Conservation (phyloP, 2,329 filamentous ascomycete genomes). For the Curvularia lunata region DNA sequence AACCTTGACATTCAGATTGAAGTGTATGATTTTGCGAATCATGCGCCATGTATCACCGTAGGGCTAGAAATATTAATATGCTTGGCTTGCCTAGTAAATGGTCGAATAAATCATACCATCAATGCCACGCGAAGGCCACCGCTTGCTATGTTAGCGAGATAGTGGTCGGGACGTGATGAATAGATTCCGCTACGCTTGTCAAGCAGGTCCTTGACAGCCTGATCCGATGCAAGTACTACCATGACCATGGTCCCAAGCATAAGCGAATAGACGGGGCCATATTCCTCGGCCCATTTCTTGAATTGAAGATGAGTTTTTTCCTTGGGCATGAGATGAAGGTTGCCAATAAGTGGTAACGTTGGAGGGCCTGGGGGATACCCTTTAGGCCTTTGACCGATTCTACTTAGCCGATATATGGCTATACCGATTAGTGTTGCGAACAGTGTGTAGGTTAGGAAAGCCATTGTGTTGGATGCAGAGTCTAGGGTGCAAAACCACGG, state of each 20-base stretch:
- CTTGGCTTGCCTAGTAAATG: neutral
- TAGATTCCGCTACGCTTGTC: constrained; percentile 60
- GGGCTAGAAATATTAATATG: constrained; percentile 11
- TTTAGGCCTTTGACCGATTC: constrained; percentile 38
- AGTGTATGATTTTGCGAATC: constrained; percentile 31
- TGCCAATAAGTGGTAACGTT: constrained; percentile 59
- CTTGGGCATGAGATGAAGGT: constrained; percentile 58
- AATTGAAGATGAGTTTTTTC: constrained; percentile 55
- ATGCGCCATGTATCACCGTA: constrained; percentile 26
- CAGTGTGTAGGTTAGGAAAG: constrained; percentile 1
- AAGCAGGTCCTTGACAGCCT: constrained; percentile 59
- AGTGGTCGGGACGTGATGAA: constrained; percentile 53
- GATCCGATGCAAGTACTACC: constrained; percentile 56
- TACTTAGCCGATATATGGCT: constrained; percentile 14
- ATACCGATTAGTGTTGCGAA: constrained; percentile 1
- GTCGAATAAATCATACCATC: constrained; percentile 13
- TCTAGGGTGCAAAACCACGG: too few species aligned
- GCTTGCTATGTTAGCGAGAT: constrained; percentile 20
- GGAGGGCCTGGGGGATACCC: constrained; percentile 59
- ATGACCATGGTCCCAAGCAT: constrained; percentile 58
- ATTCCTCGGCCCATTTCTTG: constrained; percentile 60
- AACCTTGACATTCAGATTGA: constrained; percentile 28
- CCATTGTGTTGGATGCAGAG: constrained; percentile 7
- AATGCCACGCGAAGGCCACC: constrained; percentile 18
- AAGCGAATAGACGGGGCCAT: constrained; percentile 59